Evolutionary conservation across 2,329 filamentous ascomycete species (phyloP).

Genomic region (Diplodia scrobiculata): DNA sequence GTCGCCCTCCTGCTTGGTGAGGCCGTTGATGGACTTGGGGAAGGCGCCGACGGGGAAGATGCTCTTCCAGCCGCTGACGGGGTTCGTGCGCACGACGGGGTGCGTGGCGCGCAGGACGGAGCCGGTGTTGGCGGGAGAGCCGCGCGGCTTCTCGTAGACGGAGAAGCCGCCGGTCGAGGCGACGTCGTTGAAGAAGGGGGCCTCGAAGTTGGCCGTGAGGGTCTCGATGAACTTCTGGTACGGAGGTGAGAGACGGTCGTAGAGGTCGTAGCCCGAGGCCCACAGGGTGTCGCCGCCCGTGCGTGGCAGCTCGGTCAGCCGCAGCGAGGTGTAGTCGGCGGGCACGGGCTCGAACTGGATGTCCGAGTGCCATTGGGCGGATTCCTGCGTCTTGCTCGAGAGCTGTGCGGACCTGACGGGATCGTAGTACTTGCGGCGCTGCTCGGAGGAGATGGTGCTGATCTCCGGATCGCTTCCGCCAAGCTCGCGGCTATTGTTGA

Average conservation of each 20-base stretch:
- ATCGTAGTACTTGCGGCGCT: slow-evolving; percentile 45
- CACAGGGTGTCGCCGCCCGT: slow-evolving; percentile 39
- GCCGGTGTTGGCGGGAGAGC: slow-evolving; percentile 59
- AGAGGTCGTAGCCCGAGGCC: slow-evolving; percentile 49
- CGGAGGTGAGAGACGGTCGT: slow-evolving; percentile 53
- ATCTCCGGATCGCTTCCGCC: slow-evolving; percentile 45
- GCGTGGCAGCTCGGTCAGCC: slow-evolving; percentile 41
- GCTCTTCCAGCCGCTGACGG: slow-evolving; percentile 64
- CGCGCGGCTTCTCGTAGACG: slow-evolving; percentile 53
- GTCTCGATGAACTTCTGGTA: slow-evolving; percentile 54
- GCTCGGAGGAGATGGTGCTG: slow-evolving; percentile 52
- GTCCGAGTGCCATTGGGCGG: slow-evolving; percentile 57
- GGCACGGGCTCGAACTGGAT: slow-evolving; percentile 48
- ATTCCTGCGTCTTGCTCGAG: slow-evolving; percentile 53
- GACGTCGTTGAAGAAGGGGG: slow-evolving; percentile 49
- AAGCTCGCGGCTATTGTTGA: slow-evolving; percentile 49
- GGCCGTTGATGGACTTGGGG: slow-evolving; percentile 46
- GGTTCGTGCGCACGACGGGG: slow-evolving; percentile 63
- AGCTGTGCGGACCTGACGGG: slow-evolving; percentile 43
- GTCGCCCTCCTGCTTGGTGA: slow-evolving; percentile 49
- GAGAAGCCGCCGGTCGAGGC: slow-evolving; percentile 49
- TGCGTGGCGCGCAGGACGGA: slow-evolving; percentile 54
- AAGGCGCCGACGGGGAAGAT: slow-evolving; percentile 50
- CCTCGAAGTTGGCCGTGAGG: slow-evolving; percentile 51
- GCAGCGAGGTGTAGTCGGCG: slow-evolving; percentile 46